Base-by-base conservation (phyloP, 192 early-diverging fungal species). In the Backusella morwellensis region DNA sequence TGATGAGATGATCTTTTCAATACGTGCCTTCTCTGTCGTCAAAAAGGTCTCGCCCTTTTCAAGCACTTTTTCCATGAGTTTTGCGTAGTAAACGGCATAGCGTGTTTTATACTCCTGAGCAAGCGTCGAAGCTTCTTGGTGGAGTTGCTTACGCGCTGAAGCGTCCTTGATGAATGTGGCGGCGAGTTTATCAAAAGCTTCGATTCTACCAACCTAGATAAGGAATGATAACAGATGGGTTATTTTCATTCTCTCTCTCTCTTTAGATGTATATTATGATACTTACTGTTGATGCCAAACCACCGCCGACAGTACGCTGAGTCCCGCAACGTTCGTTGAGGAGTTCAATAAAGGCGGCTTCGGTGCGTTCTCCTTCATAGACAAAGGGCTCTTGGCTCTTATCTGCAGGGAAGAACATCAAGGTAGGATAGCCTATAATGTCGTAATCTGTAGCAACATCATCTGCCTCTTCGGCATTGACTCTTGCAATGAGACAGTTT, bases 31-130 rank as follows among this genome's bases (percentile, higher is more conserved):
- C 84, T 99, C 97, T 72, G 90, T 96, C 14, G 69, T 84, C 36
- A 92, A 74, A 85, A 93, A 99, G 11, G 29, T 38, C 68, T 88
- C 91, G 0, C 87, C 87, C 8, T 90, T 89, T 35, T 87, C 84
- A 68, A 82, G 71, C 66, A 93, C 87, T 86, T 98, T 97, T 83
- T 95, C 91, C 92, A 98, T 95, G 72, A 95, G 90, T 81, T 97
- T 98, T 78, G 85, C 80, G 77, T 99, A 99, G 90, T 97, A 98
- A 63, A 87, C 83, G 40, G 96, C 92, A 78, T 87, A 91, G 23
- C 78, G 85, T 77, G 78, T 72, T 44, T 44, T 29, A 71, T 80
- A 73, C 68, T 84, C 79, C 76, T 86, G 81, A 52, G 86, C 82
- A 26, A 83, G 80, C 6, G 47, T 67, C 67, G 73, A 77, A 74